Percentiles rank a stretch among this genome's conserved stretches.
phyloP scores from a whole-genome alignment of 1,284 basidiomycete species.

The Boletellus dicymbophilus region DNA sequence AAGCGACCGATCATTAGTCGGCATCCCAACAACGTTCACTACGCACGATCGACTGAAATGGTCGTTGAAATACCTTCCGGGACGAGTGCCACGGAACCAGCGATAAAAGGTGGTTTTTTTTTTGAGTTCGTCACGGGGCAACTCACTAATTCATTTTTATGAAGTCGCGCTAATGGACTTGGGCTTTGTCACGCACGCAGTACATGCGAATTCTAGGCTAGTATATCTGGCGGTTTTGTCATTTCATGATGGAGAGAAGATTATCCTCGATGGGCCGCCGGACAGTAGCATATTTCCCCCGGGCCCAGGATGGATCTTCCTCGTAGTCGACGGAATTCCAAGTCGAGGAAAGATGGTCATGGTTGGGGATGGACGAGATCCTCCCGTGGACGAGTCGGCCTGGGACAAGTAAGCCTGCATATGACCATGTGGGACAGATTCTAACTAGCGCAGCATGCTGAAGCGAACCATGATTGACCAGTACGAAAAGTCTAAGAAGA shows the following conservation, averaged over 20 bases:
- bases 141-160: slow-evolving; percentile 9
- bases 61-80: slow-evolving; percentile 38
- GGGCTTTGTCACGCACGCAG: slow-evolving; percentile 77
- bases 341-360: slow-evolving; percentile 67
- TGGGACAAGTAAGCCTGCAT: slow-evolving; percentile 51
- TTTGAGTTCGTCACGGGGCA: not conserved
- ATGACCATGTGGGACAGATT: slow-evolving; percentile 17
- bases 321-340: slow-evolving; percentile 71
- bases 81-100: slow-evolving; percentile 16
- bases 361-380: slow-evolving; percentile 66
- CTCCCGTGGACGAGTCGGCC: slow-evolving; percentile 56
- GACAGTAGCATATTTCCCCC: slow-evolving; percentile 71
- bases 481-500: slow-evolving; percentile 44
- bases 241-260: slow-evolving; percentile 35
- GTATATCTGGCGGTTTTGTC: slow-evolving; percentile 57
- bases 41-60: slow-evolving; percentile 45
- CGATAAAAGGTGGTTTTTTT: slow-evolving; percentile 37
- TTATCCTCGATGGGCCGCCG: slow-evolving; percentile 61
- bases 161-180: slow-evolving; percentile 79
- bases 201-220: slow-evolving; percentile 76
- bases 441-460: slow-evolving; percentile 35
- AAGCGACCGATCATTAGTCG: slow-evolving; percentile 53
- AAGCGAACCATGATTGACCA: slow-evolving; percentile 52
- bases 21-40: slow-evolving; percentile 45
- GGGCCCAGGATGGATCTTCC: slow-evolving; percentile 78